Evolutionary conservation across 2,329 filamentous ascomycete genomes (phyloP).

Genomic region (Berkeleyomyces rouxiae): DNA sequence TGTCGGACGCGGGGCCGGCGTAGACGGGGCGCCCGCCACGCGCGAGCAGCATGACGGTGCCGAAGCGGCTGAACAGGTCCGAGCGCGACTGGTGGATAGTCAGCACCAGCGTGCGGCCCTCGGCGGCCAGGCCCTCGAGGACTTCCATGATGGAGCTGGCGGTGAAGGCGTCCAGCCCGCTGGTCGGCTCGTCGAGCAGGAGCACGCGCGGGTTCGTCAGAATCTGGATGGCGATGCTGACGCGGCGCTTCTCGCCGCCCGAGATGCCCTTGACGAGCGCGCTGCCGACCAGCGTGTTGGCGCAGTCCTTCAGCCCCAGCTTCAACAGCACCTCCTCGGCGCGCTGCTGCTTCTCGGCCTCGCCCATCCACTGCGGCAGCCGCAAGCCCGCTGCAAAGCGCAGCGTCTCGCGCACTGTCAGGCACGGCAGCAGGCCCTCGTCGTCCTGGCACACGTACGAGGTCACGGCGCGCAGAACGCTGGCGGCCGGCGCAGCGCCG

Average conservation of each 20-base stretch:
- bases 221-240: conserved; percentile 63
- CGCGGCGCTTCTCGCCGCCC: conserved; percentile 61
- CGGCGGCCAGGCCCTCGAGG: conserved; percentile 49
- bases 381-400: conserved; percentile 54
- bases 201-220: conserved; percentile 58
- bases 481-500: conserved; percentile 46
- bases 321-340: conserved; percentile 58
- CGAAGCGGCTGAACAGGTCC: conserved; percentile 54
- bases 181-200: conserved; percentile 60
- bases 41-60: conserved; percentile 53
- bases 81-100: conserved; percentile 66
- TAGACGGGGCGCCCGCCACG: conserved; percentile 53
- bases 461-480: conserved; percentile 53
- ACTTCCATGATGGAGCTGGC: conserved; percentile 63
- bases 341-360: conserved; percentile 45
- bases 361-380: conserved; percentile 53
- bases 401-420: conserved; percentile 62
- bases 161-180: conserved; percentile 61
- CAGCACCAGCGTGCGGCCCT: conserved; percentile 58
- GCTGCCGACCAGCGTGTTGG: conserved; percentile 55
- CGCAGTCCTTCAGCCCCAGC: conserved; percentile 64
- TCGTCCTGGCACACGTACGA: conserved; percentile 70
- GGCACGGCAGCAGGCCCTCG: conserved; percentile 53
- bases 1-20: conserved; percentile 42
- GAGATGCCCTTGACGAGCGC: conserved; percentile 63